Percentiles rank a stretch among this genome's conserved stretches.
Evolutionary conservation across 306 rosid species (phyloP).

Genomic region (Mimosa pudica): DNA sequence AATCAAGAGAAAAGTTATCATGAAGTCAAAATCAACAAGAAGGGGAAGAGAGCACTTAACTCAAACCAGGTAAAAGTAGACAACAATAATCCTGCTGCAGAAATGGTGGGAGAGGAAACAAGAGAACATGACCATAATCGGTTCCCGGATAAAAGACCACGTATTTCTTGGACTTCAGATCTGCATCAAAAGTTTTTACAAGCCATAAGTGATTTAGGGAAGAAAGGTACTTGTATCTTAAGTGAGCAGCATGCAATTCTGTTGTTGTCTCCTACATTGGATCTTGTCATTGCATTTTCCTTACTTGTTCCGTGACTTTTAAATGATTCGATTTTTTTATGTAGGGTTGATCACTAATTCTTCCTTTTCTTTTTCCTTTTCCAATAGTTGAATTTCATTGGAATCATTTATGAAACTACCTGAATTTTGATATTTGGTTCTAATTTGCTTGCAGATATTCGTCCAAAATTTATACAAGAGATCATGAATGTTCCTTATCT

Average conservation of each 20-base stretch:
- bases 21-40: background rate
- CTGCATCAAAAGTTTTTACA: conserved; percentile 42
- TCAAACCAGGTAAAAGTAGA: background rate
- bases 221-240: conserved; percentile 31
- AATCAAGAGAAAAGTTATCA: background rate
- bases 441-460: conserved; percentile 31
- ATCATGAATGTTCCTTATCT: conserved; percentile 42
- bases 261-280: too few species aligned
- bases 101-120: conserved; percentile 2
- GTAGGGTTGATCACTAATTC: too few species aligned
- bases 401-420: background rate
- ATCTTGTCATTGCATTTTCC: too few species aligned
- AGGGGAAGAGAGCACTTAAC: conserved; percentile 9
- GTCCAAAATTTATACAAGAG: conserved; percentile 40
- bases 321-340: too few species aligned
- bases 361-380: too few species aligned
- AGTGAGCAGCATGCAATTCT: too few species aligned
- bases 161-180: conserved; percentile 42
- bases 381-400: too few species aligned
- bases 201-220: conserved; percentile 43
- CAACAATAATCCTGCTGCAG: background rate
- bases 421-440: background rate
- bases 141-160: background rate
- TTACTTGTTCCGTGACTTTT: too few species aligned
- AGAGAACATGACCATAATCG: background rate